Base-by-base conservation (phyloP, 1,284 basidiomycete genomes). In the Pseudozyma sp. region DNA sequence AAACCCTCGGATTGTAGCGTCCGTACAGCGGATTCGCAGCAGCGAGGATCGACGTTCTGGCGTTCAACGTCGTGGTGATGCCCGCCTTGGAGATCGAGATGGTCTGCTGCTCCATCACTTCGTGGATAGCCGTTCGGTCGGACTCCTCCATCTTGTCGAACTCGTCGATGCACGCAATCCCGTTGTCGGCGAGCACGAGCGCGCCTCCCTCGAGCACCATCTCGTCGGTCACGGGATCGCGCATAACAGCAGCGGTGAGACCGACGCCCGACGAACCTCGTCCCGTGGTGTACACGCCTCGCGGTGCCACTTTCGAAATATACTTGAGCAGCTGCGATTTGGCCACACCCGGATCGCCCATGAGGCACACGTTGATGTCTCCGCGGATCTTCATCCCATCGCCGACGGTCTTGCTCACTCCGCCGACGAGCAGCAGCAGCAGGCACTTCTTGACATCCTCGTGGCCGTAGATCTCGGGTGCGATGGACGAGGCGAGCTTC, bases 121-220 rank as follows among this genome's bases (percentile, higher is more conserved):
- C 97, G 87, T 99, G 97, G 72, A 99, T 99, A 13, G 97, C 94
- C 0, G 97, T 99, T 68, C 97, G 89, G 85, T 99, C 97, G 2
- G 92, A 86, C 85, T 99, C 97, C 77, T 99, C 97, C 97, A 99
- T 99, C 86, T 99, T 99, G 87, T 99, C 97, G 84, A 99, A 99
- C 84, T 99, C 97, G 82, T 99, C 97, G 77, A 99, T 99, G 85
- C 96, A 99, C 86, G 95, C 97, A 81, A 99, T 99, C 35, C 97
- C 97, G 79, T 99, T 99, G 86, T 99, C 97, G 5, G 97, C 97
- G 30, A 99, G 89, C 2, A 99, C 97, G 43, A 99, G 89, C 8
- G 97, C 97, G 50, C 97, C 97, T 11, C 97, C 97, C 91, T 99
- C 97, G 42, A 99, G 88, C 29, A 99, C 96, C 93, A 99, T 98